phyloP scores from a whole-genome alignment of 495 filamentous ascomycete genomes.

The Penicillium herquei region DNA sequence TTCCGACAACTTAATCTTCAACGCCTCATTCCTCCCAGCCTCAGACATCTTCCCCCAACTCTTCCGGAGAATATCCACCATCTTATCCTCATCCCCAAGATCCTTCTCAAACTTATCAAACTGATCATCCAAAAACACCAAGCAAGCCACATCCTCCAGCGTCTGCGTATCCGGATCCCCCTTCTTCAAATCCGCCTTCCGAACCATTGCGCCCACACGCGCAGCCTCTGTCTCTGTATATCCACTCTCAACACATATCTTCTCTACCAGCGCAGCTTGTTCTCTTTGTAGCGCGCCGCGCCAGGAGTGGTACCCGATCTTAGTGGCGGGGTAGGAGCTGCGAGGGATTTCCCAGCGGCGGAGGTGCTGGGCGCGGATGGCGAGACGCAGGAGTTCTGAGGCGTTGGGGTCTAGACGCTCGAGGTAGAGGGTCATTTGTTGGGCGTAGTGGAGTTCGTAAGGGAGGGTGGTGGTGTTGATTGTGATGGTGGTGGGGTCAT shows the following conservation, averaged over 20 bases:
- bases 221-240: constrained; percentile 46
- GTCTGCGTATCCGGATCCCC: constrained; percentile 65
- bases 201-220: constrained; percentile 58
- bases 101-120: constrained; percentile 70
- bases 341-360: constrained; percentile 78
- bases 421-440: constrained; percentile 73
- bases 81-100: constrained; percentile 68
- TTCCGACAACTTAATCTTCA: constrained; percentile 62
- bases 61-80: constrained; percentile 70
- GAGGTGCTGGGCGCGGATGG: constrained; percentile 80
- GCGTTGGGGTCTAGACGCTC: constrained; percentile 51
- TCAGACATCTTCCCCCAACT: constrained; percentile 82
- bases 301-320: constrained; percentile 73
- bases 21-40: constrained; percentile 62
- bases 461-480: constrained; percentile 37
- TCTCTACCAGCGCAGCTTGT: constrained; percentile 60
- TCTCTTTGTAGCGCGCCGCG: constrained; percentile 66
- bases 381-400: constrained; percentile 63
- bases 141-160: constrained; percentile 80
- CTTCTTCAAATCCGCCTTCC: constrained; percentile 62
- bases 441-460: constrained; percentile 78
- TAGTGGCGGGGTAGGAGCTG: constrained; percentile 62
- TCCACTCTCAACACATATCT: constrained; percentile 53
- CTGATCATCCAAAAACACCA: constrained; percentile 84
- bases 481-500: constrained; percentile 57